Percentiles rank a stretch among this genome's conserved stretches.
Conservation (phyloP, 805 yeast genomes). For the Yarrowia phangngaensis region DNA sequence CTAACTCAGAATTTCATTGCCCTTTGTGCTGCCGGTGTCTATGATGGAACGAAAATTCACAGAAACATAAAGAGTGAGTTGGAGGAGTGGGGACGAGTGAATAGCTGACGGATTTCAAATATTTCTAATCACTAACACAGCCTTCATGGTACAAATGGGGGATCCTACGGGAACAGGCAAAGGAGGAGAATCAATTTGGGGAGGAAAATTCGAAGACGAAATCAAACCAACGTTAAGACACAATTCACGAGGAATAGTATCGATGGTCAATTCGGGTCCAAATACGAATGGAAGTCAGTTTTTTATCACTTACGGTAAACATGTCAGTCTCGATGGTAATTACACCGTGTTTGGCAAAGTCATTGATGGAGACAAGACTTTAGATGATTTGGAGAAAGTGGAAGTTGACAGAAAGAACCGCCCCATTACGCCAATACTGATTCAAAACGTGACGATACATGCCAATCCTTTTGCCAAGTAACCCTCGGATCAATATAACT, state of each 20-base stretch:
- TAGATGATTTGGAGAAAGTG: conserved; percentile 57
- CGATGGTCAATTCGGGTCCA: conserved; percentile 93
- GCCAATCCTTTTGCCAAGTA: conserved; percentile 45
- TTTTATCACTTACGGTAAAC: conserved; percentile 72
- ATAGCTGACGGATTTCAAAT: conserved; percentile 41
- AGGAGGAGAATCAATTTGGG: conserved; percentile 48
- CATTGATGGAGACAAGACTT: conserved; percentile 41
- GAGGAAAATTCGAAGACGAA: conserved; percentile 38
- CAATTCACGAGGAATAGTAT: conserved; percentile 71
- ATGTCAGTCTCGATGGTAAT: conserved; percentile 69
- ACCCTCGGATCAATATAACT: too few species aligned
- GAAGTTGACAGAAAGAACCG: conserved; percentile 47
- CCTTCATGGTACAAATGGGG: conserved; percentile 41
- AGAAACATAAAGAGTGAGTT: conserved; percentile 41
- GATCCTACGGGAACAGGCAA: conserved; percentile 42
- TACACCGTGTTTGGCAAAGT: conserved; percentile 78
- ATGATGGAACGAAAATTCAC: conserved; percentile 38
- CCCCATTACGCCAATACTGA: conserved; percentile 38
- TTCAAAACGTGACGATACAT: conserved; percentile 42
- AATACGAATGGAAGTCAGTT: conserved; percentile 90
- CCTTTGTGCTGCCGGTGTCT: conserved; percentile 46
- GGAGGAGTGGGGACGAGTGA: too few species aligned
- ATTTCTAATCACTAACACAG: conserved; percentile 30
- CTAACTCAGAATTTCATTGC: conserved; percentile 43
- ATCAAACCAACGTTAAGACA: conserved; percentile 51